phyloP scores from a whole-genome alignment of 768 basidiomycete species.

The Tricholoma flavovirens region DNA sequence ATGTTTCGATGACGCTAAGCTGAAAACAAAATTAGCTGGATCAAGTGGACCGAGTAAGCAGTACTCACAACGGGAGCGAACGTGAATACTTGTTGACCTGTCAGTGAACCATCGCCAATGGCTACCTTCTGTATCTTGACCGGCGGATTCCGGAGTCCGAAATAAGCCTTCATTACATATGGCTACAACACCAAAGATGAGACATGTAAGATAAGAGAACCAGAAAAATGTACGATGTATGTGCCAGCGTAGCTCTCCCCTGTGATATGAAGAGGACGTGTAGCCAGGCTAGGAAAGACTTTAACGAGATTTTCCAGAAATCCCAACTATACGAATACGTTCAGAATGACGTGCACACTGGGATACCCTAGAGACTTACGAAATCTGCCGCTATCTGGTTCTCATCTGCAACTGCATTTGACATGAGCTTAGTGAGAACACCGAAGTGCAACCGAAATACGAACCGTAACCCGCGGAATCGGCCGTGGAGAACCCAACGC shows the following conservation, averaged over 20 bases:
- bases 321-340: conserved; percentile 44
- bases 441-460: conserved; percentile 11
- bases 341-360: conserved; percentile 1
- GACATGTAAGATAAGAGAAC: not conserved
- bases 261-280: conserved; percentile 59
- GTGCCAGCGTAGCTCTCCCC: conserved; percentile 76
- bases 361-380: conserved; percentile 25
- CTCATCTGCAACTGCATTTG: conserved; percentile 44
- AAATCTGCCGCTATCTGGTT: conserved; percentile 60
- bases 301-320: conserved; percentile 68
- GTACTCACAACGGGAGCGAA: conserved; percentile 49
- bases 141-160: conserved; percentile 56
- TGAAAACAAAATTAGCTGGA: conserved; percentile 17
- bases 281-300: conserved; percentile 65
- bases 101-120: conserved; percentile 65
- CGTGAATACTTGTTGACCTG: conserved; percentile 44
- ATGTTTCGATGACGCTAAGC: conserved; percentile 60
- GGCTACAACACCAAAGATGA: conserved; percentile 37
- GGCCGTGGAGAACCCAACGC: conserved; percentile 59
- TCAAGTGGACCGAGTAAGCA: not conserved
- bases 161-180: conserved; percentile 71
- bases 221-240: conserved; percentile 48
- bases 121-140: conserved; percentile 63
- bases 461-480: conserved; percentile 56
- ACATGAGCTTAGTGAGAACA: not conserved